These are phyloP conservation scores for Caryopteris hybrid DNA, from an alignment of 305 asterid genomes.

Conservation along the genomic window DNA sequence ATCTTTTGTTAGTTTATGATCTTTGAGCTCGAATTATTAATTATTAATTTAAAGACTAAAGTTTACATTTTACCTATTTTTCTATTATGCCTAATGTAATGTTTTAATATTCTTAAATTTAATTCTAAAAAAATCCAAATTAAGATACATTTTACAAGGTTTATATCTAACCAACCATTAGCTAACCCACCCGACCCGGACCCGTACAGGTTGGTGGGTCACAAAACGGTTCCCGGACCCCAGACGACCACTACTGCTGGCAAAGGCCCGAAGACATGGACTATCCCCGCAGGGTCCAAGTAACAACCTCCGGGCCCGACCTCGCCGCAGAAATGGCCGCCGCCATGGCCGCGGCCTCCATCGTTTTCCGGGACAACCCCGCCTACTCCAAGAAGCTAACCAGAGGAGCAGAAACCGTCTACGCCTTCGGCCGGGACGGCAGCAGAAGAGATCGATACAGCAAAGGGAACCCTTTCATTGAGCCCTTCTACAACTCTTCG, in stretches of 20 bases:
- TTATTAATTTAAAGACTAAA: no score
- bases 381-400: slow-evolving; percentile 48
- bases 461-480: slow-evolving; percentile 48
- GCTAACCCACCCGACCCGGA: background rate
- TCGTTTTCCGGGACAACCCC: slow-evolving; percentile 57
- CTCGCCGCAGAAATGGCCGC: slow-evolving; percentile 86
- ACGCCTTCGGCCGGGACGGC: slow-evolving; percentile 45
- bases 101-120: no score
- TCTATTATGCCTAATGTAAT: no score
- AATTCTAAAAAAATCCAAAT: no score
- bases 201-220: slow-evolving; percentile 63
- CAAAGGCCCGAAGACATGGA: slow-evolving; percentile 85
- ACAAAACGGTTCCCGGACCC: slow-evolving; percentile 43
- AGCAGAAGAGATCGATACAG: slow-evolving; percentile 39
- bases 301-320: slow-evolving; percentile 52
- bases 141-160: background rate
- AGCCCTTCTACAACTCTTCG: slow-evolving; percentile 69
- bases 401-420: slow-evolving; percentile 53
- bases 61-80: no score
- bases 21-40: no score
- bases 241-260: slow-evolving; percentile 93
- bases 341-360: slow-evolving; percentile 81
- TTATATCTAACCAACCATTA: background rate
- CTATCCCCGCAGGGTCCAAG: slow-evolving; percentile 48
- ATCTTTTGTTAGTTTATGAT: no score